Evolutionary conservation across 192 early-diverging fungal genomes (phyloP).

Genomic region (Podila verticillata): DNA sequence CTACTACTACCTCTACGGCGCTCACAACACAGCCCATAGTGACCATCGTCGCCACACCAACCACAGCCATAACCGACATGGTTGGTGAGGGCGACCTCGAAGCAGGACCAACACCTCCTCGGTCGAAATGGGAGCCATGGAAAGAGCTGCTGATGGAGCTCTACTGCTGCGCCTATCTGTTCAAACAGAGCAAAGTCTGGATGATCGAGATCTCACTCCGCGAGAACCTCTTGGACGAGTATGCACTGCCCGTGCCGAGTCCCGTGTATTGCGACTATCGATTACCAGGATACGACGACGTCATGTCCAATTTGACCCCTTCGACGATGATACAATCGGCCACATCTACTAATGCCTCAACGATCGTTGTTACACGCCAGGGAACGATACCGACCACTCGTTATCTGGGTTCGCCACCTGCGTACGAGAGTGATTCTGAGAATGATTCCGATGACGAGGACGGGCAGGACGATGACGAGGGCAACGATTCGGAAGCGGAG

Average conservation of each 20-base stretch:
- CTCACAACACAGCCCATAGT: background rate
- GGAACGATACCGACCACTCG: background rate
- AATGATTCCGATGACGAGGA: slow-evolving; percentile 16
- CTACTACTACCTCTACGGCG: background rate
- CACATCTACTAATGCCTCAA: background rate
- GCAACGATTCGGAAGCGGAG: background rate
- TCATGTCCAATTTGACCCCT: background rate
- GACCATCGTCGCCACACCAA: background rate
- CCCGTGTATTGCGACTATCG: slow-evolving; percentile 46
- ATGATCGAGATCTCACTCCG: slow-evolving; percentile 47
- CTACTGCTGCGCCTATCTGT: slow-evolving; percentile 12
- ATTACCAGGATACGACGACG: slow-evolving; percentile 44
- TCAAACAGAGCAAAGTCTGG: slow-evolving; percentile 25
- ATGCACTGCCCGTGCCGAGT: slow-evolving; percentile 33
- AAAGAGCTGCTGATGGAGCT: slow-evolving; percentile 19
- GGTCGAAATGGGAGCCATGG: slow-evolving; percentile 15
- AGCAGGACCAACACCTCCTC: background rate
- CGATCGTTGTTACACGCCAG: background rate
- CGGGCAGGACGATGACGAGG: slow-evolving; percentile 26
- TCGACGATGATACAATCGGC: background rate
- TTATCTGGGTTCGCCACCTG: slow-evolving; percentile 27
- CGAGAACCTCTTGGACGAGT: slow-evolving; percentile 38
- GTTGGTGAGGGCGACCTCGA: background rate
- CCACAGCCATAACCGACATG: slow-evolving; percentile 5
- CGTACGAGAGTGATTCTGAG: slow-evolving; percentile 36